A percentile compares a stretch with the other conserved stretches of the same genome.
Evolutionary conservation across 345 rosid species (phyloP).

Genomic region (Hibiscus trionum): DNA sequence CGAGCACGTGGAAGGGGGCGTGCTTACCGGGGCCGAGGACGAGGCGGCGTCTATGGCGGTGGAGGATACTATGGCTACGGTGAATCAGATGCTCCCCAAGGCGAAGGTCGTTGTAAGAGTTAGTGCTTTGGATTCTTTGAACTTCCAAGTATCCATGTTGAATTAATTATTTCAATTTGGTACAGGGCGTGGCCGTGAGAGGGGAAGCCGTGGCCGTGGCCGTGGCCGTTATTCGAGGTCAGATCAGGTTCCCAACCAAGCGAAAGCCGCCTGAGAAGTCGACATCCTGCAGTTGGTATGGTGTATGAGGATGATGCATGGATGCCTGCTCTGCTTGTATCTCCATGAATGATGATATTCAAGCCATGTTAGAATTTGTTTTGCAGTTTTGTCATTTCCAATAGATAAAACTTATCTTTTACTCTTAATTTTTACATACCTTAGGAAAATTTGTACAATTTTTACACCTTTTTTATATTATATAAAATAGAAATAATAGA

Average conservation of each 20-base stretch:
- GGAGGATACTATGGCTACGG: constrained; percentile 27
- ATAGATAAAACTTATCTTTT: background rate
- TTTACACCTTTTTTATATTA: background rate
- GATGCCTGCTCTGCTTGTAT: constrained; percentile 31
- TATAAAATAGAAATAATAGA: constrained; percentile 26
- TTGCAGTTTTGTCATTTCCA: constrained; percentile 17
- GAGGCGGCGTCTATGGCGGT: constrained; percentile 17
- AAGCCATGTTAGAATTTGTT: constrained; percentile 10
- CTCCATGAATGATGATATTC: constrained; percentile 14
- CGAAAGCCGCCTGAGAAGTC: constrained; percentile 20
- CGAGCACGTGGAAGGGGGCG: constrained; percentile 28
- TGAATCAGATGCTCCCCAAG: constrained; percentile 18
- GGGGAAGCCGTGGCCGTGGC: constrained; percentile 19
- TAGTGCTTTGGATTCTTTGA: background rate
- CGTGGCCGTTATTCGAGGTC: constrained; percentile 18
- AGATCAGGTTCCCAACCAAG: constrained; percentile 9
- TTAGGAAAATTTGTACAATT: constrained; percentile 16
- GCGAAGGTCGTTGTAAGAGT: constrained; percentile 24
- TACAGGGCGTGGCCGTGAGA: constrained; percentile 27
- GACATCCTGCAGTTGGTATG: background rate
- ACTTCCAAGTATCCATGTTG: background rate
- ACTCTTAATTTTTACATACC: background rate
- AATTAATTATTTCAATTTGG: background rate
- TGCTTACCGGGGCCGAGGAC: constrained; percentile 22
- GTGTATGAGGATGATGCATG: constrained; percentile 13